A percentile compares a stretch with the other conserved stretches of the same genome.
Evolutionary conservation across 352 stramenopile species (phyloP).

Genomic region (Pythium dissotocum): DNA sequence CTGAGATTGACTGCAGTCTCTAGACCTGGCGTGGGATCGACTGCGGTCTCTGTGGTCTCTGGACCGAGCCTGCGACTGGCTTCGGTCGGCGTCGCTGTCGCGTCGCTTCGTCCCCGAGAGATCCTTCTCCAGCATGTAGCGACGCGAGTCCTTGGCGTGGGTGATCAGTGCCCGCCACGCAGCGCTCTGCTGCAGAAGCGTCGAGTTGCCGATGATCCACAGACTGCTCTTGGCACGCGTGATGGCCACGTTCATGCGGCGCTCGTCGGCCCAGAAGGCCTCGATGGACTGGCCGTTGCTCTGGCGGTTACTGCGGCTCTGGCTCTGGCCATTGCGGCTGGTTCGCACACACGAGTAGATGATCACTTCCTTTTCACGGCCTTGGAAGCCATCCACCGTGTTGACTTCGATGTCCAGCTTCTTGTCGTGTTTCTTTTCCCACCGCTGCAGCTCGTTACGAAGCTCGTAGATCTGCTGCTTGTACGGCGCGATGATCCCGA

Average conservation of each 20-base stretch:
- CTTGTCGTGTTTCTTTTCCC: slow-evolving; percentile 48
- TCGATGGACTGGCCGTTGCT: slow-evolving; percentile 40
- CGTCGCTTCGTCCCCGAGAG: slow-evolving; percentile 3
- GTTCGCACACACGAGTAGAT: slow-evolving; percentile 97
- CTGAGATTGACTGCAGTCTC: not conserved
- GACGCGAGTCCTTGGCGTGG: slow-evolving; percentile 50
- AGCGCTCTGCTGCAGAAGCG: slow-evolving; percentile 61
- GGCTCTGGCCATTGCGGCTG: slow-evolving; percentile 49
- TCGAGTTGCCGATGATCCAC: slow-evolving; percentile 83
- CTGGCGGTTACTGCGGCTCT: slow-evolving; percentile 58
- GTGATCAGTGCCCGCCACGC: slow-evolving; percentile 72
- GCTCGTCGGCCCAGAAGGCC: slow-evolving; percentile 96
- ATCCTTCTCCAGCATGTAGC: slow-evolving; percentile 46
- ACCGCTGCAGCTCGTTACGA: slow-evolving; percentile 64
- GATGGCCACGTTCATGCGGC: slow-evolving; percentile 99
- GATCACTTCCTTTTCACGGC: slow-evolving; percentile 97
- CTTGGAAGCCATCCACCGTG: slow-evolving; percentile 98
- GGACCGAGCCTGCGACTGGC: slow-evolving; percentile 1
- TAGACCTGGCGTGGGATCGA: not conserved
- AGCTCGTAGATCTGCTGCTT: slow-evolving; percentile 96
- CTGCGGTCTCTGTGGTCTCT: not conserved
- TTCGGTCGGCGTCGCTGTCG: not conserved
- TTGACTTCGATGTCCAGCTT: slow-evolving; percentile 83
- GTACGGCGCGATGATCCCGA: slow-evolving; percentile 98
- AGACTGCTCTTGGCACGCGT: slow-evolving; percentile 96